Conservation (phyloP, 2,329 filamentous ascomycete genomes). For the Delphinella strobiligena region DNA sequence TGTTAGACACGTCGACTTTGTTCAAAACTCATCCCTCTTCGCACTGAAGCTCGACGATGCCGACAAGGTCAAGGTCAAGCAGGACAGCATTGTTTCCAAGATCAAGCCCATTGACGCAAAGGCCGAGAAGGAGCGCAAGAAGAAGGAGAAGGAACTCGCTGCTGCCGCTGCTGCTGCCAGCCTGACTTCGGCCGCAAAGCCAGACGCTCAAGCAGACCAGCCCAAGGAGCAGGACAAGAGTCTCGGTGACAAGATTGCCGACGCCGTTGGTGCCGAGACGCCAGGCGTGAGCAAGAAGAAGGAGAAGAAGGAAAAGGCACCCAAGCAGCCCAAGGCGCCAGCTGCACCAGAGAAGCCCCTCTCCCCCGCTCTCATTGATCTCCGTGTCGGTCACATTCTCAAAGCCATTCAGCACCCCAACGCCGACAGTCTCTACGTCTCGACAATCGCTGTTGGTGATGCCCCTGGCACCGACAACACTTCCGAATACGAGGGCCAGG, state of each 20-base stretch:
- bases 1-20: slow-evolving; percentile 83
- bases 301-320: slow-evolving; percentile 82
- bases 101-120: slow-evolving; percentile 84
- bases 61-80: slow-evolving; percentile 69
- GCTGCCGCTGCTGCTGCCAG: slow-evolving; percentile 41
- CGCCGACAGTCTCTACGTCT: slow-evolving; percentile 89
- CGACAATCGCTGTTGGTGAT: slow-evolving; percentile 90
- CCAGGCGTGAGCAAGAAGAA: slow-evolving; percentile 45
- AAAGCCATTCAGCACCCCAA: slow-evolving; percentile 94
- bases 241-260: slow-evolving; percentile 38
- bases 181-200: slow-evolving; percentile 35
- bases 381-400: slow-evolving; percentile 93
- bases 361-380: slow-evolving; percentile 78
- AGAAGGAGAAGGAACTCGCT: slow-evolving; percentile 75
- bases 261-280: slow-evolving; percentile 32
- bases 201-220: slow-evolving; percentile 29
- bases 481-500: slow-evolving; percentile 77
- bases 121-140: slow-evolving; percentile 90
- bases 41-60: slow-evolving; percentile 55
- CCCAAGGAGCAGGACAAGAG: slow-evolving; percentile 38
- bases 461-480: slow-evolving; percentile 77
- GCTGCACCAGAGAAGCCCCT: slow-evolving; percentile 58
- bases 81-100: slow-evolving; percentile 70
- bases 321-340: slow-evolving; percentile 55
- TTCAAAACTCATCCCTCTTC: slow-evolving; percentile 72